Conservation (phyloP, 768 basidiomycete species). For the Lentinula sp. region DNA sequence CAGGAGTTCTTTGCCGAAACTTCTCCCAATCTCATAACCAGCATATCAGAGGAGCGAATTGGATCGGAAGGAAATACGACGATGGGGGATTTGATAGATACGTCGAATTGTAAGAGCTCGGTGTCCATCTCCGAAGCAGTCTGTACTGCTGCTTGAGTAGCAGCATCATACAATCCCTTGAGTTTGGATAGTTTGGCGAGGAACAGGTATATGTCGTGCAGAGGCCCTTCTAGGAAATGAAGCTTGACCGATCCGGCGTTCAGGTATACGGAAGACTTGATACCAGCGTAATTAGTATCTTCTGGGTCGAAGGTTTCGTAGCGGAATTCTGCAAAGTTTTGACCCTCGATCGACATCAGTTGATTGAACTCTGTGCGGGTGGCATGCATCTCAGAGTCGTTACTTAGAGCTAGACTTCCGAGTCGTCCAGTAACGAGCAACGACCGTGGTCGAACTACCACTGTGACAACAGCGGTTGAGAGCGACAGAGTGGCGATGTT, state of each 20-base stretch:
- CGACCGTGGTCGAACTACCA: conserved; percentile 65
- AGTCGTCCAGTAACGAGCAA: conserved; percentile 77
- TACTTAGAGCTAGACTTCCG: conserved; percentile 76
- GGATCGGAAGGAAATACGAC: conserved; percentile 78
- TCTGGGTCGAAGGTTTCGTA: conserved; percentile 87
- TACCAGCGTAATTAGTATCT: conserved; percentile 63
- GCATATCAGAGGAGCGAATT: conserved; percentile 51
- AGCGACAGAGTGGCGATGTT: conserved; percentile 82
- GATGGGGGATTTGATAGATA: conserved; percentile 91
- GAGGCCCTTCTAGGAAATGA: conserved; percentile 84
- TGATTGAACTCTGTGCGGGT: conserved; percentile 70
- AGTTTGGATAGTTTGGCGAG: conserved; percentile 80
- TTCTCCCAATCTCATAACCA: conserved; percentile 85
- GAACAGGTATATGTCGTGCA: conserved; percentile 85
- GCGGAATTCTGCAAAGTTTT: conserved; percentile 88
- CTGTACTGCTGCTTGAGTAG: conserved; percentile 89
- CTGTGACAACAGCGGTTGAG: conserved; percentile 82
- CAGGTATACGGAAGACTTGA: conserved; percentile 79
- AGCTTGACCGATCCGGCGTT: conserved; percentile 87
- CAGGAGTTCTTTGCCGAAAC: conserved; percentile 78
- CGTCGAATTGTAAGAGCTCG: conserved; percentile 84
- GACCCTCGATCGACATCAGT: conserved; percentile 88
- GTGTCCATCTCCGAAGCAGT: conserved; percentile 74
- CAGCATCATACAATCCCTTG: conserved; percentile 92
- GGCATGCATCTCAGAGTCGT: conserved; percentile 51